Base-by-base conservation (phyloP, 331 rosid genomes). In the Pyrus hybrid region DNA sequence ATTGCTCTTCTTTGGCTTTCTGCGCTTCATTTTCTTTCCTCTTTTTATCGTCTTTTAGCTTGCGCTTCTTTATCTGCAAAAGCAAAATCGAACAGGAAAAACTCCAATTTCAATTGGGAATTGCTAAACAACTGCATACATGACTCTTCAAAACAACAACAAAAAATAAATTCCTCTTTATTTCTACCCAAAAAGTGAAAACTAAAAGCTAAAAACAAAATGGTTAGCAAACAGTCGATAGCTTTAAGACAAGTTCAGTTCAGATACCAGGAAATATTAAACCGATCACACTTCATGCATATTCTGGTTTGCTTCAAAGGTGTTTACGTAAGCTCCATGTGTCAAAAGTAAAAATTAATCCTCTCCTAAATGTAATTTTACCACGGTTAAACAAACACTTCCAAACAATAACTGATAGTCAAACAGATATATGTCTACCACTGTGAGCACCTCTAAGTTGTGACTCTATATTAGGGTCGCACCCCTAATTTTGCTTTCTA, bases 11-110 rank as follows among this genome's bases (percentile, higher is more conserved):
- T 79, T 94, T 94, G 23, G 87, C 88, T 77, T 72, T 87, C 82
- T 86, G 87, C 6, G 58, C 87, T 79, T 88, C 97, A 6, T 58
- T 69, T 75, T 33, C 88, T 81, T 88, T 88, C 79, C 85, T 87
- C 76, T 79, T 90, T 78, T 88, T 78, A 18, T 67, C 90, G 63
- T 88, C 96, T 80, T 80, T 90, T 25, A 84, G 72, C 88, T 91
- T 91, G 62, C 93, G 89, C 84, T 90, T 94, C 77, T 91, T 91
- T 56, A 61, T 37, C 98, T 94, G 88, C 85, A 87, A 25, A 58
- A 66, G 10, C 18, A 63, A 29, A 41, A 72, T 67, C 45, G 74
- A 64, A 14, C 8, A 37, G 45, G 65, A 62, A 63, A 67, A 8
- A 37, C 43, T 37, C 57, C 18, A 16, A 53, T 17, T 60, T 61